These are phyloP conservation scores for Paecilomyces variotii DNA, from an alignment of 2,329 filamentous ascomycete species.

Conservation along the genomic window DNA sequence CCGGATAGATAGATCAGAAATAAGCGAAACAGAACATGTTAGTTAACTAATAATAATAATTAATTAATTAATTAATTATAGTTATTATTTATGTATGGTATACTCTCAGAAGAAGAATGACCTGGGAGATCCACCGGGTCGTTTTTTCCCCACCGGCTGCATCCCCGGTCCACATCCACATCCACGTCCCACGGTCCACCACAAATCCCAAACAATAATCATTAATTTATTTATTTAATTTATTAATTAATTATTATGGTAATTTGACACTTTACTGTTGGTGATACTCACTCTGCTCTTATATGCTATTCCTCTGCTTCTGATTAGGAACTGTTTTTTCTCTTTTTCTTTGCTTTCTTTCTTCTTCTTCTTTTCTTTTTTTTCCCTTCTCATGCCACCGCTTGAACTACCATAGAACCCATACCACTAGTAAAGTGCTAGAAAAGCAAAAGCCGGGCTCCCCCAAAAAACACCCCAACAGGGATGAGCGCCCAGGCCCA, in stretches of 20 bases:
- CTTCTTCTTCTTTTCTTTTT: too few relatives aligned
- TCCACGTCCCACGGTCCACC: not conserved
- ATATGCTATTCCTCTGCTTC: not conserved
- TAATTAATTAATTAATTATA: too few relatives aligned
- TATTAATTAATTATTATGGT: too few relatives aligned
- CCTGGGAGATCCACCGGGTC: not conserved
- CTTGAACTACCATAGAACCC: not conserved
- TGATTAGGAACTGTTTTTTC: not conserved
- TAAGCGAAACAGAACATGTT: not conserved
- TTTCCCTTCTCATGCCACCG: not conserved
- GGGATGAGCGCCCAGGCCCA: constrained; percentile 1
- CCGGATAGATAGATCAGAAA: not conserved
- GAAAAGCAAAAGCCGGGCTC: not conserved
- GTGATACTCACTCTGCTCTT: not conserved
- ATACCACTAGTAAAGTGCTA: too few relatives aligned
- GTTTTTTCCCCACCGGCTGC: not conserved
- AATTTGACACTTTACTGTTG: not conserved
- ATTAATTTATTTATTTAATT: too few relatives aligned
- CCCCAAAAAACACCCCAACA: not conserved
- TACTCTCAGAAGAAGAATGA: not conserved
- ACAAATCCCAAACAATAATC: not conserved
- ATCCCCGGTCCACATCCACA: not conserved
- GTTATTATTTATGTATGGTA: too few relatives aligned
- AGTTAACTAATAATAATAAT: not conserved
- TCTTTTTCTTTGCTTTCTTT: not conserved